phyloP scores from a whole-genome alignment of 148 eudicot species.

The Tetragonia tetragonoides region DNA sequence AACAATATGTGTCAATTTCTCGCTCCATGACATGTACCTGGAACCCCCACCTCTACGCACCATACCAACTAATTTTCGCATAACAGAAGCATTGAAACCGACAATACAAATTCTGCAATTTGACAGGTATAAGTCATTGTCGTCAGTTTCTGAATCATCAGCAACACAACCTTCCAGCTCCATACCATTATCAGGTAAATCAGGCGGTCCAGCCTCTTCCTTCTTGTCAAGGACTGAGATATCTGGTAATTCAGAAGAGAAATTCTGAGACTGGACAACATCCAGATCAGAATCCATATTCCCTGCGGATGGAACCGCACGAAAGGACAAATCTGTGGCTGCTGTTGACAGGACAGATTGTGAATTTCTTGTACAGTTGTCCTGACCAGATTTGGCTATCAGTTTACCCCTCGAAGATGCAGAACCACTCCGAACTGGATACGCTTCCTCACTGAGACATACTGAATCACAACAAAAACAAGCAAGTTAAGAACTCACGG shows the following conservation, averaged over 20 bases:
- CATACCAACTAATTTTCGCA: conserved; percentile 74
- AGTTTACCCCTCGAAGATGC: conserved; percentile 40
- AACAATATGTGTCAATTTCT: conserved; percentile 81
- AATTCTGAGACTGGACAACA: conserved; percentile 48
- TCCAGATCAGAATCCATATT: conserved; percentile 50
- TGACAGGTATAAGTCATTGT: conserved; percentile 83
- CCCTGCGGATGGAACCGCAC: conserved; percentile 40
- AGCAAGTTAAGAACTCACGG: conserved; percentile 15
- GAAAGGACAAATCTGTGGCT: conserved; percentile 51
- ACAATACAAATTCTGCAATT: conserved; percentile 77
- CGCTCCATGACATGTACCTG: conserved; percentile 75
- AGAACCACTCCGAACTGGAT: conserved; percentile 56
- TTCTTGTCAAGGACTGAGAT: conserved; percentile 35
- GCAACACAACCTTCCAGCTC: conserved; percentile 63
- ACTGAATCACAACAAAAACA: conserved; percentile 39
- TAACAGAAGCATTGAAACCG: conserved; percentile 74
- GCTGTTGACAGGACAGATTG: conserved; percentile 38
- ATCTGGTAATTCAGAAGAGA: conserved; percentile 36
- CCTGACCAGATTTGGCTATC: conserved; percentile 43
- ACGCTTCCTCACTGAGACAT: conserved; percentile 84
- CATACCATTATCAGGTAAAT: conserved; percentile 32
- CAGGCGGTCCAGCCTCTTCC: conserved; percentile 33
- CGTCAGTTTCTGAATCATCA: conserved; percentile 80
- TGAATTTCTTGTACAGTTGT: conserved; percentile 42
- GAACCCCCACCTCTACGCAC: conserved; percentile 96